phyloP scores from a whole-genome alignment of 345 rosid genomes.

The Lepidium aucheri region DNA sequence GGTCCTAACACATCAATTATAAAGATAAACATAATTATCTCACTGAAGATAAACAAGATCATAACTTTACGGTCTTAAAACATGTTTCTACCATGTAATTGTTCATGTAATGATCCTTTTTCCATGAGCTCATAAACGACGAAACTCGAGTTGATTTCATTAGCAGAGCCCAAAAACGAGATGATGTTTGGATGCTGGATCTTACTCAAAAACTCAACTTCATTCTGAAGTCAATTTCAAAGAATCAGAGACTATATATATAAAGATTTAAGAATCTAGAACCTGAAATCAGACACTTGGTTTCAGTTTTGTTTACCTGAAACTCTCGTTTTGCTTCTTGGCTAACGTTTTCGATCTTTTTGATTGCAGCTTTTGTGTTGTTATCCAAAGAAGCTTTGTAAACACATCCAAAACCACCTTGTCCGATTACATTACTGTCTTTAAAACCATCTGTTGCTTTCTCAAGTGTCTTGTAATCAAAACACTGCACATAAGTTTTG shows the following conservation, averaged over 20 bases:
- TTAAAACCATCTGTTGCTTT: constrained; percentile 63
- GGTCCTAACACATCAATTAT: constrained; percentile 49
- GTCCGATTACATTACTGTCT: constrained; percentile 55
- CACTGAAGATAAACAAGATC: background rate
- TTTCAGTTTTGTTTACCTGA: constrained; percentile 38
- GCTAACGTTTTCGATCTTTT: constrained; percentile 56
- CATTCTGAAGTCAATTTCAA: constrained; percentile 46
- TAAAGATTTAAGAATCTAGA: background rate
- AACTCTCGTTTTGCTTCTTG: constrained; percentile 69
- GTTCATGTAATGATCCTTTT: constrained; percentile 80
- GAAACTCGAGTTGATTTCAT: constrained; percentile 41
- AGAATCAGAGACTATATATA: background rate
- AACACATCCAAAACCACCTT: constrained; percentile 87
- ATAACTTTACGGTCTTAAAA: background rate
- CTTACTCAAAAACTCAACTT: constrained; percentile 67
- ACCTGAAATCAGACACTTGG: background rate
- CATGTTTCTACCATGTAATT: constrained; percentile 58
- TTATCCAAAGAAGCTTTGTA: constrained; percentile 61
- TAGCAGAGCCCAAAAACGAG: constrained; percentile 60
- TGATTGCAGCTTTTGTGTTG: constrained; percentile 50
- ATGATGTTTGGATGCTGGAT: constrained; percentile 67
- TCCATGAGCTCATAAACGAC: constrained; percentile 83
- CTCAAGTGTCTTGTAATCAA: constrained; percentile 57
- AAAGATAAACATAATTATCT: background rate
- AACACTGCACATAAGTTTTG: constrained; percentile 32